Evolutionary conservation across 2,329 filamentous ascomycete species (phyloP).

Genomic region (Clonostachys rosea): DNA sequence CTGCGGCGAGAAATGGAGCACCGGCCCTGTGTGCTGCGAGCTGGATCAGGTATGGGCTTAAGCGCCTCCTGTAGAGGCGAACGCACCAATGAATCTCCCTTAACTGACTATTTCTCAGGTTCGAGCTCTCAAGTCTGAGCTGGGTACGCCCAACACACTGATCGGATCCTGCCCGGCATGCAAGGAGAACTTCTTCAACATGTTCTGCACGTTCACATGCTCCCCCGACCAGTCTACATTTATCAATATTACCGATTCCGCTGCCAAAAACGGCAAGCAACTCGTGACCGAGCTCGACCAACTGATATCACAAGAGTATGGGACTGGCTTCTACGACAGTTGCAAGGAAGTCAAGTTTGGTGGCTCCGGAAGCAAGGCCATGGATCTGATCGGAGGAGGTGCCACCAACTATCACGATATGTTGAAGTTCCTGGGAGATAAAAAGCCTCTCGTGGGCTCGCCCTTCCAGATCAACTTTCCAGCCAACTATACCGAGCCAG

Average conservation of each 20-base stretch:
- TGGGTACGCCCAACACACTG: conserved; percentile 82
- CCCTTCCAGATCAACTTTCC: conserved; percentile 98
- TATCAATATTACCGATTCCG: conserved; percentile 80
- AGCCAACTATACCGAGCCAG: conserved; percentile 52
- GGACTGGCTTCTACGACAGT: conserved; percentile 86
- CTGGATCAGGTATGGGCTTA: conserved; percentile 61
- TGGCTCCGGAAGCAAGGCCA: conserved; percentile 86
- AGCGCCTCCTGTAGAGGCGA: background rate
- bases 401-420: conserved; percentile 86
- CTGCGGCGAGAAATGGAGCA: conserved; percentile 82
- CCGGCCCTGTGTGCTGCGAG: conserved; percentile 80
- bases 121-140: conserved; percentile 73
- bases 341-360: conserved; percentile 99
- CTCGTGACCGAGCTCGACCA: conserved; percentile 90
- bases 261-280: conserved; percentile 50
- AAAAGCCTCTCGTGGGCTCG: conserved; percentile 78
- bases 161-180: conserved; percentile 94
- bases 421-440: conserved; percentile 87
- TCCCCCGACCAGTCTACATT: conserved; percentile 96
- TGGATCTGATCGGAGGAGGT: conserved; percentile 92
- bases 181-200: conserved; percentile 97
- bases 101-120: conserved; percentile 44
- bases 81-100: background rate
- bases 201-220: conserved; percentile 97
- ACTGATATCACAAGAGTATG: conserved; percentile 78